A percentile compares a stretch with the other conserved stretches of the same genome.
Evolutionary conservation across 2,329 filamentous ascomycete genomes (phyloP).

Genomic region (Neocucurbitaria cava): DNA sequence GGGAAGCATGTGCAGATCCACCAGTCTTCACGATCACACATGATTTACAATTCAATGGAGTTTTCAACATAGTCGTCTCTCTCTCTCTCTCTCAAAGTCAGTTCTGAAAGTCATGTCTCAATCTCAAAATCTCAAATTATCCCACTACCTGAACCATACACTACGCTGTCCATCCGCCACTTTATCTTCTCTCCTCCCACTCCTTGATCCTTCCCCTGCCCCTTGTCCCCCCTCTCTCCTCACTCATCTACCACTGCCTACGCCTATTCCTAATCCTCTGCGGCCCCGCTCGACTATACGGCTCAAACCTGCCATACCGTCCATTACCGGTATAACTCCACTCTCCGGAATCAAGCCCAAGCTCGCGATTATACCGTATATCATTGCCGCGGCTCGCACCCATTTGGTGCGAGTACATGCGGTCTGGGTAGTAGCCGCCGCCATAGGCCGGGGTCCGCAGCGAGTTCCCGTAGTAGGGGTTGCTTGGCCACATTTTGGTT

Average conservation of each 20-base stretch:
- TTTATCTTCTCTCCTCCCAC: background rate
- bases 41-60: too few species aligned
- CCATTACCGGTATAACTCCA: constrained; percentile 8
- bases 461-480: background rate
- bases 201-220: background rate
- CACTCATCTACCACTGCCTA: background rate
- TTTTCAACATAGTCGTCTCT: too few species aligned
- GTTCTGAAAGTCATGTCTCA: too few species aligned
- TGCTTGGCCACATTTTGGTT: too few species aligned
- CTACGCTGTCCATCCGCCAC: too few species aligned
- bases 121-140: too few species aligned
- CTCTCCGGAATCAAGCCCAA: background rate
- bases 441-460: constrained; percentile 1
- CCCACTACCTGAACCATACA: too few species aligned
- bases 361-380: constrained; percentile 1
- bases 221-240: background rate
- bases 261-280: background rate
- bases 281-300: constrained; percentile 2
- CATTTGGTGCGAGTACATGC: constrained; percentile 6
- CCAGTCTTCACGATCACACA: too few species aligned
- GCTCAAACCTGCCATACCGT: constrained; percentile 6
- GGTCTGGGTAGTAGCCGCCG: constrained; percentile 3
- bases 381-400: background rate
- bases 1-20: too few species aligned
- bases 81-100: too few species aligned